Evolutionary conservation across 306 rosid species (phyloP).

Genomic region (Rosa chinensis): DNA sequence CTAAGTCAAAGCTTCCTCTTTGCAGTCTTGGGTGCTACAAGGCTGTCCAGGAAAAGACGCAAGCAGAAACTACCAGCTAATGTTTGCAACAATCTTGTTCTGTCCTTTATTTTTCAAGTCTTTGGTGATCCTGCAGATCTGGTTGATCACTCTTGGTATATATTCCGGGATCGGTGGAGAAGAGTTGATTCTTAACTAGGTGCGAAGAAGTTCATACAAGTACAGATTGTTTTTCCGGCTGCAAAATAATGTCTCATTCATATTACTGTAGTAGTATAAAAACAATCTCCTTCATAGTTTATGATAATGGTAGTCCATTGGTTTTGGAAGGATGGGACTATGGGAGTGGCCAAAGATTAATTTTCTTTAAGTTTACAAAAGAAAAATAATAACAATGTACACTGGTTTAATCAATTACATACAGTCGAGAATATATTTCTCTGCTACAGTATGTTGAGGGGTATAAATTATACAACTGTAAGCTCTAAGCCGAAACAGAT

Average conservation of each 20-base stretch:
- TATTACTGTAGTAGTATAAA: not conserved
- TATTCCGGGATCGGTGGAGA: not conserved
- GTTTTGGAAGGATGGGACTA: not conserved
- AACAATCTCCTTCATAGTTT: not conserved
- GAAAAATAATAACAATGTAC: not conserved
- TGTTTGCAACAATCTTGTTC: not conserved
- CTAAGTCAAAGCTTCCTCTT: constrained; percentile 80
- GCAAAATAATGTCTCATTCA: not conserved
- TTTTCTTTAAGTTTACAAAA: not conserved
- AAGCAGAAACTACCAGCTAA: constrained; percentile 42
- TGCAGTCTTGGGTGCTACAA: constrained; percentile 93
- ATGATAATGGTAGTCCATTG: not conserved
- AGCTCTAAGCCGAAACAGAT: not conserved
- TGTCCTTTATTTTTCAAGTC: not conserved
- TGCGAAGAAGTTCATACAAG: constrained; percentile 7
- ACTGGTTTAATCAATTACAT: not conserved
- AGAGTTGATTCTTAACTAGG: not conserved
- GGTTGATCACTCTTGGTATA: constrained; percentile 4
- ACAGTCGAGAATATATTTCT: not conserved
- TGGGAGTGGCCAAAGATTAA: not conserved
- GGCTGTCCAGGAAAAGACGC: constrained; percentile 50
- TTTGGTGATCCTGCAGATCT: not conserved
- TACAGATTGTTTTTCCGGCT: not conserved
- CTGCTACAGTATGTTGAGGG: not conserved
- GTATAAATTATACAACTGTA: not conserved